Conservation (phyloP, 2,329 filamentous ascomycete genomes). For the Chrysosporium queenslandicum region DNA sequence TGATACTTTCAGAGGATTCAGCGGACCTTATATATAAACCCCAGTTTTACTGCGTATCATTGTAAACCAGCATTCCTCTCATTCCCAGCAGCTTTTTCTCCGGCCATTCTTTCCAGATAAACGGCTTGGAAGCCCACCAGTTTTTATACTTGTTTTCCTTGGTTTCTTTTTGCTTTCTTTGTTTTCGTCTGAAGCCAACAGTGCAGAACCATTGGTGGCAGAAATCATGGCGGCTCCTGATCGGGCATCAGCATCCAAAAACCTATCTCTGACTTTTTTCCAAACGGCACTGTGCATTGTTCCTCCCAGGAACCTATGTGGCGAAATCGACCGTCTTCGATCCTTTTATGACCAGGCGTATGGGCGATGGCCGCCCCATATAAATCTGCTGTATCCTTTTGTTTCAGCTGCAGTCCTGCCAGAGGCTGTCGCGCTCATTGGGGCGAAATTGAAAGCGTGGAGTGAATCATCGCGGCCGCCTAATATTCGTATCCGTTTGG, state of each 20-base stretch:
- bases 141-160: too few relatives aligned
- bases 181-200: too few relatives aligned
- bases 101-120: too few relatives aligned
- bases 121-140: too few relatives aligned
- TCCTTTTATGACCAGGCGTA: conserved; percentile 54
- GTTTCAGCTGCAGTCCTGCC: conserved; percentile 42
- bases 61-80: too few relatives aligned
- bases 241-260: background rate
- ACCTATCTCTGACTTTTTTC: background rate
- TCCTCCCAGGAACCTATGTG: conserved; percentile 43
- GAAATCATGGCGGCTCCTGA: conserved; percentile 4
- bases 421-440: conserved; percentile 35
- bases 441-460: conserved; percentile 25
- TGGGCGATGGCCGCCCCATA: conserved; percentile 54
- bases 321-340: conserved; percentile 46
- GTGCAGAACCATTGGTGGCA: too few relatives aligned
- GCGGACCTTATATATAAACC: too few relatives aligned
- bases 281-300: conserved; percentile 54
- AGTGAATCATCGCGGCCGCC: background rate
- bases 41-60: too few relatives aligned
- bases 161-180: too few relatives aligned
- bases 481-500: background rate
- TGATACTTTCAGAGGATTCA: too few relatives aligned
- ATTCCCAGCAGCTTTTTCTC: too few relatives aligned
- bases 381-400: conserved; percentile 60